These are phyloP conservation scores for Alternaria postmessia DNA, from an alignment of 2,329 filamentous ascomycete genomes.

Conservation along the genomic window DNA sequence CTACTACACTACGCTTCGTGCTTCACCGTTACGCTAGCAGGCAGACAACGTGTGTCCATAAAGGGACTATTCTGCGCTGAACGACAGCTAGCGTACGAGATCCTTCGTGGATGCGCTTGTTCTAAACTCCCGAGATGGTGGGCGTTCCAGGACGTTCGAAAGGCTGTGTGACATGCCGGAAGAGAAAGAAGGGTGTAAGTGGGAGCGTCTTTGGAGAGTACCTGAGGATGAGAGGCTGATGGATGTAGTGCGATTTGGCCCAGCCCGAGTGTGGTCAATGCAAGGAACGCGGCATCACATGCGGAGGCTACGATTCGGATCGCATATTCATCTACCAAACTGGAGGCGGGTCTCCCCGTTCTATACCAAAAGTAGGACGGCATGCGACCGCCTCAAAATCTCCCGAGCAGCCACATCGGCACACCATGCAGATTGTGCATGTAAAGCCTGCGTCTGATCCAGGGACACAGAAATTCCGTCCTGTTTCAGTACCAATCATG, in stretches of 20 bases:
- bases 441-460: background rate
- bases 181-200: constrained; percentile 65
- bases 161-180: constrained; percentile 43
- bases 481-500: constrained; percentile 4
- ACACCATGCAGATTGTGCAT: constrained; percentile 6
- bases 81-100: background rate
- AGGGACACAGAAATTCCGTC: background rate
- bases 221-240: constrained; percentile 1
- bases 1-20: background rate
- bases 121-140: constrained; percentile 22
- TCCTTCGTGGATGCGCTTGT: background rate
- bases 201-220: background rate
- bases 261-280: constrained; percentile 69
- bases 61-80: constrained; percentile 31
- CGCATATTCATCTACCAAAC: constrained; percentile 64
- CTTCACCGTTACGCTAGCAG: background rate
- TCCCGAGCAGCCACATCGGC: constrained; percentile 9
- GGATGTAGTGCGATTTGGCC: constrained; percentile 66
- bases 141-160: constrained; percentile 45
- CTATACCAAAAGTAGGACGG: constrained; percentile 1
- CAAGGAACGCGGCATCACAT: constrained; percentile 63
- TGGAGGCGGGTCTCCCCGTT: background rate
- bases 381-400: constrained; percentile 1
- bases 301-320: constrained; percentile 70
- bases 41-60: constrained; percentile 16